Conservation (phyloP, 2,329 filamentous ascomycete genomes). For the Pyrenophora teres region DNA sequence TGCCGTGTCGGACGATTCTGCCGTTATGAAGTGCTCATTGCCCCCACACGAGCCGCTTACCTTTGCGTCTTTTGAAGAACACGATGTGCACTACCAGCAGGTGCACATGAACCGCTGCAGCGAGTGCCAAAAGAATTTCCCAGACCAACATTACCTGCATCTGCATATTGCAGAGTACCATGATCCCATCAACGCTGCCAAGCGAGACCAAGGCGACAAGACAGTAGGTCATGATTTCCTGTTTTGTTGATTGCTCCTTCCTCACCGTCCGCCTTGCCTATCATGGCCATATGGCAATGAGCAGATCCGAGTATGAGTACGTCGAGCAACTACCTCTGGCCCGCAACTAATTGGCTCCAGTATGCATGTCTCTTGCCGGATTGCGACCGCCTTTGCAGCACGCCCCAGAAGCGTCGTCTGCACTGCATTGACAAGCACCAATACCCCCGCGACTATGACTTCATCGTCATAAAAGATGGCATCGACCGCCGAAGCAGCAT, state of each 20-base stretch:
- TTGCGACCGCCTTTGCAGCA: slow-evolving; percentile 83
- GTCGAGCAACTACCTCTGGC: slow-evolving; percentile 2
- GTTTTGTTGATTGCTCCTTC: neutral
- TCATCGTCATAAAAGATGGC: slow-evolving; percentile 78
- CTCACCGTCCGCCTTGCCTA: neutral
- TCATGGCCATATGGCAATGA: neutral
- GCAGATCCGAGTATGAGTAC: slow-evolving; percentile 6
- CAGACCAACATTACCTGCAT: slow-evolving; percentile 76
- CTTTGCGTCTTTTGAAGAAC: slow-evolving; percentile 78
- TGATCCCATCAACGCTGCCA: slow-evolving; percentile 75
- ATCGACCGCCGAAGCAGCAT: slow-evolving; percentile 84
- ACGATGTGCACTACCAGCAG: slow-evolving; percentile 84
- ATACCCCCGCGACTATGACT: slow-evolving; percentile 67
- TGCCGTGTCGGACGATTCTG: slow-evolving; percentile 31
- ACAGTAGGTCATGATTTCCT: slow-evolving; percentile 64
- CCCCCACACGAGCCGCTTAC: slow-evolving; percentile 76
- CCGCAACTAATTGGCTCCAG: slow-evolving; percentile 49
- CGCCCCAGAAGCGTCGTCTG: slow-evolving; percentile 79
- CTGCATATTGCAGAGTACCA: slow-evolving; percentile 92
- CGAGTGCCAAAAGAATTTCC: slow-evolving; percentile 86
- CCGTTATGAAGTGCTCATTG: slow-evolving; percentile 77
- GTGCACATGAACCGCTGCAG: slow-evolving; percentile 82
- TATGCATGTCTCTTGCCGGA: slow-evolving; percentile 88
- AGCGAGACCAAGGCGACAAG: slow-evolving; percentile 79
- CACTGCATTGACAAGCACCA: slow-evolving; percentile 94